A percentile compares a stretch with the other conserved stretches of the same genome.
phyloP scores from a whole-genome alignment of 805 yeast genomes.

The Blastobotrys muscicola region DNA sequence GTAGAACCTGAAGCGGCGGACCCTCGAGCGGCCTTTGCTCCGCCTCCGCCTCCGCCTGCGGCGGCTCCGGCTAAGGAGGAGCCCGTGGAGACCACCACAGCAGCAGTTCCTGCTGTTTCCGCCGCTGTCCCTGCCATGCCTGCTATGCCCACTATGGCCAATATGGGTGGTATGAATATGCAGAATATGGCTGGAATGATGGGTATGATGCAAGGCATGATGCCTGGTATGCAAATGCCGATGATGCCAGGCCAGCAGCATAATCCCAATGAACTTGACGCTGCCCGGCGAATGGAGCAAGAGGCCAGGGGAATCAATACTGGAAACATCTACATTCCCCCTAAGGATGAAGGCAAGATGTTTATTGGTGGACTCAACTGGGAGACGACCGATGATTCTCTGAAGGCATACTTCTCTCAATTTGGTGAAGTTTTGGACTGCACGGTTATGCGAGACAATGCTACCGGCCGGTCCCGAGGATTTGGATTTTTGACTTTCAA shows the following conservation, averaged over 20 bases:
- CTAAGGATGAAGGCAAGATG: conserved; percentile 80
- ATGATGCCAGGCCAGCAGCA: not conserved
- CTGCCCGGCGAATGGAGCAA: not conserved
- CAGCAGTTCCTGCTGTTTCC: not conserved
- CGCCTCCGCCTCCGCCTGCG: conserved; percentile 25
- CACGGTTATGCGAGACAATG: conserved; percentile 85
- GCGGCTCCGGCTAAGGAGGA: conserved; percentile 4
- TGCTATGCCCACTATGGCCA: conserved; percentile 16
- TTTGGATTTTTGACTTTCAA: conserved; percentile 88
- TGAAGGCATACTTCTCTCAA: conserved; percentile 72
- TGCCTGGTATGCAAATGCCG: conserved; percentile 33
- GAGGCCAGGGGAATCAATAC: conserved; percentile 20
- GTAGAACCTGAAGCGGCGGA: conserved; percentile 7
- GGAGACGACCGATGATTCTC: conserved; percentile 90
- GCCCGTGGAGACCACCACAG: not conserved
- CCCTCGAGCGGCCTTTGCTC: conserved; percentile 16
- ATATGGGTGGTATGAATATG: conserved; percentile 12
- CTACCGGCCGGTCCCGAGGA: conserved; percentile 86
- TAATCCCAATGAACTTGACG: not conserved
- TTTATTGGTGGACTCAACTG: conserved; percentile 95
- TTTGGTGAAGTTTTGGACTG: conserved; percentile 84
- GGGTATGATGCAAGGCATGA: conserved; percentile 18
- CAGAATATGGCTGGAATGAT: not conserved
- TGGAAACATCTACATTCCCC: conserved; percentile 38
- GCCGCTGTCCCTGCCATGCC: conserved; percentile 18